Evolutionary conservation across 805 yeast genomes (phyloP).

Genomic region (Isabelozyma rhagii): DNA sequence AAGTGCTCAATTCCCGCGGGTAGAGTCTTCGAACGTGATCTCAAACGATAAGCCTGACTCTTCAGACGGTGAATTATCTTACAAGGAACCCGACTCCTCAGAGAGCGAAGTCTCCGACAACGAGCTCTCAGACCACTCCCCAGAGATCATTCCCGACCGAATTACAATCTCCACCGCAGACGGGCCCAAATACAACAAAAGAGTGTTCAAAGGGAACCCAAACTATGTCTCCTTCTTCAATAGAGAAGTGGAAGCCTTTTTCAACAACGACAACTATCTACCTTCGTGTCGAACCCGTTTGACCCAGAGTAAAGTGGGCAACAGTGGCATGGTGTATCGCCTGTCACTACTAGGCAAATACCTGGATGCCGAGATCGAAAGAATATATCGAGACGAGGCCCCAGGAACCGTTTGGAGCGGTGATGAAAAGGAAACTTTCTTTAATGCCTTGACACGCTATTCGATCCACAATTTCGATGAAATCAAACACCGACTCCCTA

Average conservation of each 20-base stretch:
- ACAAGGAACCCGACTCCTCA: not conserved
- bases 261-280: slow-evolving; percentile 5
- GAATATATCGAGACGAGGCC: not conserved
- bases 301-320: not conserved
- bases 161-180: not conserved
- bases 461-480: slow-evolving; percentile 46
- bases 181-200: not conserved
- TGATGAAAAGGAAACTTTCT: slow-evolving; percentile 51
- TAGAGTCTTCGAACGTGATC: too few relatives aligned
- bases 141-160: not conserved
- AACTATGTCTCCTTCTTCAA: slow-evolving; percentile 27
- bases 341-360: slow-evolving; percentile 1
- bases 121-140: too few relatives aligned
- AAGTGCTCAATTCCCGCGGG: too few relatives aligned
- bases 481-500: slow-evolving; percentile 34
- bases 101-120: not conserved
- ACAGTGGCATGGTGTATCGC: not conserved
- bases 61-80: not conserved
- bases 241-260: slow-evolving; percentile 20
- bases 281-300: not conserved
- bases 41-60: too few relatives aligned
- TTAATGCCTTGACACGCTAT: slow-evolving; percentile 45
- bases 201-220: slow-evolving; percentile 24
- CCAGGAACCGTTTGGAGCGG: slow-evolving; percentile 45
- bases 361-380: not conserved